phyloP scores from a whole-genome alignment of 2,329 filamentous ascomycete species.

The Fusarium armeniacum region DNA sequence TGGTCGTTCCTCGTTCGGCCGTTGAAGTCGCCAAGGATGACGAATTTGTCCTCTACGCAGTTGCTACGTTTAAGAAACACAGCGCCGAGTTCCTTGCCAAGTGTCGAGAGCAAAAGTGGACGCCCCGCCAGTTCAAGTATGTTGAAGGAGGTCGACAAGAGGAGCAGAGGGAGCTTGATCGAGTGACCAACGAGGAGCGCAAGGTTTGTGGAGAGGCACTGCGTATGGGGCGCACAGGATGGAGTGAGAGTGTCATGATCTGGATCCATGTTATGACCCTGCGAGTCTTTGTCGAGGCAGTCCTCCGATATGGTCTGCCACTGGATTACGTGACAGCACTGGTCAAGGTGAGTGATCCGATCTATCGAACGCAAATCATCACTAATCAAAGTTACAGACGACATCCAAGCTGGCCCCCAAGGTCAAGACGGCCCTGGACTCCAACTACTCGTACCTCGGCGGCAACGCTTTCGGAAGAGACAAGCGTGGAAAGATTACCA shows the following conservation, averaged over 20 bases:
- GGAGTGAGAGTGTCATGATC: conserved; percentile 95
- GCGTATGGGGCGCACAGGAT: conserved; percentile 88
- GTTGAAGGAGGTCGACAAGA: conserved; percentile 90
- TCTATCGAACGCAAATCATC: neutral
- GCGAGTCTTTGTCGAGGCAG: conserved; percentile 96
- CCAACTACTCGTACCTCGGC: conserved; percentile 89
- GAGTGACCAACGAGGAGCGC: conserved; percentile 85
- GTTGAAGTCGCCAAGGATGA: conserved; percentile 85
- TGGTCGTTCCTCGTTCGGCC: conserved; percentile 94
- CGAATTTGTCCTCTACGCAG: conserved; percentile 89
- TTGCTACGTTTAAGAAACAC: conserved; percentile 94
- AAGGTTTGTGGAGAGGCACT: conserved; percentile 95
- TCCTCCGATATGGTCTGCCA: conserved; percentile 94
- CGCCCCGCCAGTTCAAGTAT: conserved; percentile 93
- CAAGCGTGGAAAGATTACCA: conserved; percentile 91
- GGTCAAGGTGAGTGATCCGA: conserved; percentile 77
- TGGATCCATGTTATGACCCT: conserved; percentile 94
- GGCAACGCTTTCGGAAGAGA: conserved; percentile 95
- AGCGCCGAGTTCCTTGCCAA: conserved; percentile 90
- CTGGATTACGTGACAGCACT: conserved; percentile 89
- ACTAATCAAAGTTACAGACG: conserved; percentile 68
- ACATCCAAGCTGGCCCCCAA: conserved; percentile 86
- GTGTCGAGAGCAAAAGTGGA: conserved; percentile 93
- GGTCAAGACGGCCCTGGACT: conserved; percentile 82
- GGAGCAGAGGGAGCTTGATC: conserved; percentile 88